phyloP scores from a whole-genome alignment of 2,329 filamentous ascomycete genomes.

The Cordyceps javanica region DNA sequence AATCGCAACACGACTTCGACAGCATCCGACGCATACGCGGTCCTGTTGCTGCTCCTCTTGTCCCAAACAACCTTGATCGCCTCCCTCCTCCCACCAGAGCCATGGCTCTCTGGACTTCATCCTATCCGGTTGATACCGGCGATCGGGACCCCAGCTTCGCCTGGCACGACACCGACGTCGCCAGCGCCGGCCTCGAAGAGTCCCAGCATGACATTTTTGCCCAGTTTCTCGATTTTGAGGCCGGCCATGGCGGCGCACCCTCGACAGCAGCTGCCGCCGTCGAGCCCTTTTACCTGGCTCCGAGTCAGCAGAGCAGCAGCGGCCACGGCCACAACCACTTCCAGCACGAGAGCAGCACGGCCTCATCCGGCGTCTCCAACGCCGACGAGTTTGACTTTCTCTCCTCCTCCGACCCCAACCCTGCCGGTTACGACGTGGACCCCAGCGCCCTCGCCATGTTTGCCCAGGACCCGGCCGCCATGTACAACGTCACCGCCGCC shows the following conservation, averaged over 20 bases:
- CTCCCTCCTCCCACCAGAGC: not conserved
- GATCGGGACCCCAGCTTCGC: conserved; percentile 30
- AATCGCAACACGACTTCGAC: not conserved
- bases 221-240: conserved; percentile 33
- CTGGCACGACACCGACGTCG: conserved; percentile 28
- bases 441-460: conserved; percentile 22
- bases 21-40: too few species aligned
- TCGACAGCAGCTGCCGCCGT: conserved; percentile 17
- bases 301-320: not conserved
- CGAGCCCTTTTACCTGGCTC: conserved; percentile 25
- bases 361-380: conserved; percentile 30
- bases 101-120: conserved; percentile 32
- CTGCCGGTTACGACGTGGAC: conserved; percentile 26
- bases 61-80: too few species aligned
- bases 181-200: conserved; percentile 19
- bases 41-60: too few species aligned
- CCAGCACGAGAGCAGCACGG: conserved; percentile 23
- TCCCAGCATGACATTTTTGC: conserved; percentile 29
- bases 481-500: not conserved
- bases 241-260: conserved; percentile 17
- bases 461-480: conserved; percentile 1
- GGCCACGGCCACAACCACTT: not conserved
- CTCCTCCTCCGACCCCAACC: conserved; percentile 28
- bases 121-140: conserved; percentile 28
- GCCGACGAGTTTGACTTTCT: conserved; percentile 32